Conservation (phyloP, 2,329 filamentous ascomycete species). For the Plenodomus biglobosus region DNA sequence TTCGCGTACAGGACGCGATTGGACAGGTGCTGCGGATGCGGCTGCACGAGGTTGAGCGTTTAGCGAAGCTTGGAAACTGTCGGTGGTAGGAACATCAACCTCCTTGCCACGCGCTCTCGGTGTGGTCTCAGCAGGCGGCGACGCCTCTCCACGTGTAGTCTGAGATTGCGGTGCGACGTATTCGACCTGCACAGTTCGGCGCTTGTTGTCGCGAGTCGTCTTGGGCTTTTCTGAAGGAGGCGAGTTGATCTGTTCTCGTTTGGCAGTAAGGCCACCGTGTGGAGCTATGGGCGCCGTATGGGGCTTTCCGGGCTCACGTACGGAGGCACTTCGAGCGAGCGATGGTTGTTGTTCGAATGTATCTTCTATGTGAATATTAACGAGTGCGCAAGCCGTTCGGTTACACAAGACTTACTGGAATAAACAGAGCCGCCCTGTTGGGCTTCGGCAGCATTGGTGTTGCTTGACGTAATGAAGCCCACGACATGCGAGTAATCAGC, state of each 20-base stretch:
- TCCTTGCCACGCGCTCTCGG: constrained; percentile 56
- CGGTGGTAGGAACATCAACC: constrained; percentile 49
- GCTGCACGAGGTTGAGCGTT: constrained; percentile 26
- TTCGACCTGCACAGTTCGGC: constrained; percentile 94
- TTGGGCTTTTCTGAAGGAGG: constrained; percentile 67
- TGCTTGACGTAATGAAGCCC: constrained; percentile 94
- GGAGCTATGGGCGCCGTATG: constrained; percentile 51
- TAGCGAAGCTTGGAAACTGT: constrained; percentile 40
- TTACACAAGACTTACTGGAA: constrained; percentile 49
- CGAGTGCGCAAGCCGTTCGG: not conserved
- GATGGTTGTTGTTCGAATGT: constrained; percentile 61
- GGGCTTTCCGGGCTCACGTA: constrained; percentile 79
- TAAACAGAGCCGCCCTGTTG: constrained; percentile 75
- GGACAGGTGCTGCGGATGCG: constrained; percentile 27
- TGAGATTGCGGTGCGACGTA: constrained; percentile 91
- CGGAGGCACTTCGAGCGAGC: constrained; percentile 85
- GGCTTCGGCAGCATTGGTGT: constrained; percentile 82
- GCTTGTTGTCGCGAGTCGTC: constrained; percentile 76
- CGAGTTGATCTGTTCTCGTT: constrained; percentile 72
- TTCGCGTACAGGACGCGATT: constrained; percentile 45
- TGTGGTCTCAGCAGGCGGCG: constrained; percentile 41
- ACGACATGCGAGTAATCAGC: constrained; percentile 97
- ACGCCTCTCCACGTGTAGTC: constrained; percentile 69
- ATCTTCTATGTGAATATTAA: constrained; percentile 47
- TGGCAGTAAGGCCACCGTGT: constrained; percentile 65